These are phyloP conservation scores for Didymella sp. DNA, from an alignment of 2,329 filamentous ascomycete genomes.

Conservation along the genomic window DNA sequence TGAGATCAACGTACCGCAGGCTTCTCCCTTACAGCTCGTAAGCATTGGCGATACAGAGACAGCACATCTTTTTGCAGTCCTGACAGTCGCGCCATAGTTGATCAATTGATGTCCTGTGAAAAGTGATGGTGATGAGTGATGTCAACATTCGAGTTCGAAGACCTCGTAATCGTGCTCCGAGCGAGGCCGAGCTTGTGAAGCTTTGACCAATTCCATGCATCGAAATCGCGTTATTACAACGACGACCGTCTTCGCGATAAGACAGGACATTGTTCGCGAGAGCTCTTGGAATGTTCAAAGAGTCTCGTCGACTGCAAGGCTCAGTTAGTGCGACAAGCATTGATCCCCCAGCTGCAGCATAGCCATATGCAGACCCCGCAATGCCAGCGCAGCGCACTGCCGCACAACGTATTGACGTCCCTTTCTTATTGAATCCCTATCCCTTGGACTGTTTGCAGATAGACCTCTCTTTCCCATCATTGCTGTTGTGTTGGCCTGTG, in stretches of 20 bases:
- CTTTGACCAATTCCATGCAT: constrained; percentile 1
- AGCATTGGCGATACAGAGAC: constrained; percentile 82
- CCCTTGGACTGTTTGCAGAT: too few relatives aligned
- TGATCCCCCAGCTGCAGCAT: not conserved
- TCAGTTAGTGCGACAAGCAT: not conserved
- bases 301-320: too few relatives aligned
- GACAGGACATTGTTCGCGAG: not conserved
- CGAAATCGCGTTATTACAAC: not conserved
- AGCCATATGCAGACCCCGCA: not conserved
- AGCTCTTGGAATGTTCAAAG: too few relatives aligned
- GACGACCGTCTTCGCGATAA: not conserved
- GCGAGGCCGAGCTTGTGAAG: not conserved
- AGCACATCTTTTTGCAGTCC: constrained; percentile 92
- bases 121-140: constrained; percentile 3
- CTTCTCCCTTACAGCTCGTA: constrained; percentile 82
- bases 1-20: constrained; percentile 64
- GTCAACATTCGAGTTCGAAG: constrained; percentile 15
- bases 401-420: not conserved
- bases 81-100: constrained; percentile 64
- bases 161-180: not conserved
- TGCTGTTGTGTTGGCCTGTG: too few relatives aligned
- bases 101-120: not conserved
- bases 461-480: too few relatives aligned
- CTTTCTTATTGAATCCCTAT: too few relatives aligned
- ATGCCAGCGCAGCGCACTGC: not conserved